Percentiles rank a stretch among this genome's conserved stretches.
phyloP scores from a whole-genome alignment of 139 green algal genomes.

The Mychonastes homosphaera region DNA sequence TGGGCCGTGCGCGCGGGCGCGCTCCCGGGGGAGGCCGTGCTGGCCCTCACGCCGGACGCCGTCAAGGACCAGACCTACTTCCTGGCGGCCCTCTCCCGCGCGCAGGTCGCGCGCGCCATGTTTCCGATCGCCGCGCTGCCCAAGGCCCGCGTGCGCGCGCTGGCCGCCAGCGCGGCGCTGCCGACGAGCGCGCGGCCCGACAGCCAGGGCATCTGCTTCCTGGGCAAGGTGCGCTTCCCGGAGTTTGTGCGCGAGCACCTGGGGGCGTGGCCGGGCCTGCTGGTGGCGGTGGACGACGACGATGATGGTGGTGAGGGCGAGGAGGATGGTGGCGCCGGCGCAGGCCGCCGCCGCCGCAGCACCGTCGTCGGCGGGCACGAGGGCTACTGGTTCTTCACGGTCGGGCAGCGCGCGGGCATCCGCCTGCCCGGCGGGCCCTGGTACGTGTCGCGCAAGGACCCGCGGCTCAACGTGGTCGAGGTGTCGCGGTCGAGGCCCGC shows the following conservation, averaged over 20 bases:
- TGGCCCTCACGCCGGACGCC: slow-evolving; percentile 61
- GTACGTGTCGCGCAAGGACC: slow-evolving; percentile 89
- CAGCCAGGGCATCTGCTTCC: slow-evolving; percentile 97
- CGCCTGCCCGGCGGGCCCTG: slow-evolving; percentile 85
- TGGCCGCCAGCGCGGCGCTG: slow-evolving; percentile 53
- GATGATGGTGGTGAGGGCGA: background rate
- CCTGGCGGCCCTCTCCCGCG: slow-evolving; percentile 54
- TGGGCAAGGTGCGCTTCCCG: slow-evolving; percentile 86
- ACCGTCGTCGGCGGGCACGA: slow-evolving; percentile 27
- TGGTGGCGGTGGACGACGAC: slow-evolving; percentile 77
- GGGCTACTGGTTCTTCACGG: slow-evolving; percentile 96
- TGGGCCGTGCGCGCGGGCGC: background rate
- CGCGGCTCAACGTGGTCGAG: slow-evolving; percentile 70
- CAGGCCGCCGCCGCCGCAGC: background rate
- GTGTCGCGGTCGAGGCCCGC: too few relatives aligned
- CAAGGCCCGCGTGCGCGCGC: slow-evolving; percentile 63
- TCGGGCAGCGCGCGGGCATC: slow-evolving; percentile 86
- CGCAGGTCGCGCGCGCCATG: slow-evolving; percentile 68
- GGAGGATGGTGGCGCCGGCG: slow-evolving; percentile 25
- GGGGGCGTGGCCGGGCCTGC: slow-evolving; percentile 69
- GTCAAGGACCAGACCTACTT: slow-evolving; percentile 96
- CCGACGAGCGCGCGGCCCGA: slow-evolving; percentile 82
- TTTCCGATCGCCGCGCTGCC: slow-evolving; percentile 86
- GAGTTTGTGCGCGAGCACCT: slow-evolving; percentile 92
- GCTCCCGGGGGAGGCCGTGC: slow-evolving; percentile 15